Percentiles rank a stretch among this genome's conserved stretches.
phyloP scores from a whole-genome alignment of 2,329 filamentous ascomycete genomes.

The Diaporthe nobilis region DNA sequence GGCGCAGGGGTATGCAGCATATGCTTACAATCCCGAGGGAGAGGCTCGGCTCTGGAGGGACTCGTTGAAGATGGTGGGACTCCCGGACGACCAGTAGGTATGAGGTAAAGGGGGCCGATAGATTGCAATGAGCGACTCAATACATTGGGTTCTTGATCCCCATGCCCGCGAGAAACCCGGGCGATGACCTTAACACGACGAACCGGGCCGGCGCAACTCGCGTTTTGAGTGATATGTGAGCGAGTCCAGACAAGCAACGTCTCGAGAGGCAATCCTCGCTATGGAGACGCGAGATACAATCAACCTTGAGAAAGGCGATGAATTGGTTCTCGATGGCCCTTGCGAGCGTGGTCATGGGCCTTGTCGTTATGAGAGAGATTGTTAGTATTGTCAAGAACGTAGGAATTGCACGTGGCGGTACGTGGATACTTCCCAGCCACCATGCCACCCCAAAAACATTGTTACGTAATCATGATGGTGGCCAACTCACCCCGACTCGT shows the following conservation, averaged over 20 bases:
- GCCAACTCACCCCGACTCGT: not conserved
- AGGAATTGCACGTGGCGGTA: not conserved
- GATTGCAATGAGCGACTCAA: not conserved
- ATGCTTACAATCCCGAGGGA: not conserved
- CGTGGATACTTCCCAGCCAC: not conserved
- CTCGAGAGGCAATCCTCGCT: too few relatives aligned
- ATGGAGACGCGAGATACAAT: too few relatives aligned
- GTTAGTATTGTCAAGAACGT: too few relatives aligned
- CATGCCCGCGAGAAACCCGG: not conserved
- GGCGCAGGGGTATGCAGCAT: not conserved
- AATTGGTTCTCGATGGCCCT: too few relatives aligned
- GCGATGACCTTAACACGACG: not conserved
- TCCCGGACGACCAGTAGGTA: not conserved
- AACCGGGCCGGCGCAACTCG: not conserved
- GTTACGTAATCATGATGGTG: constrained; percentile 20
- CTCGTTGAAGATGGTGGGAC: constrained; percentile 11
- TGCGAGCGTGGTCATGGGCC: too few relatives aligned
- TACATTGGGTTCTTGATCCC: not conserved
- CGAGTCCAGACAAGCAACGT: too few relatives aligned
- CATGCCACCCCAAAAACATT: not conserved
- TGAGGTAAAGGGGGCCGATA: not conserved
- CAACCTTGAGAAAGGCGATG: too few relatives aligned
- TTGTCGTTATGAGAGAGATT: too few relatives aligned
- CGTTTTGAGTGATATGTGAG: not conserved
- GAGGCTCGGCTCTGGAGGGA: not conserved